Conservation (phyloP, 305 asterid genomes). For the Solanum hybrid region DNA sequence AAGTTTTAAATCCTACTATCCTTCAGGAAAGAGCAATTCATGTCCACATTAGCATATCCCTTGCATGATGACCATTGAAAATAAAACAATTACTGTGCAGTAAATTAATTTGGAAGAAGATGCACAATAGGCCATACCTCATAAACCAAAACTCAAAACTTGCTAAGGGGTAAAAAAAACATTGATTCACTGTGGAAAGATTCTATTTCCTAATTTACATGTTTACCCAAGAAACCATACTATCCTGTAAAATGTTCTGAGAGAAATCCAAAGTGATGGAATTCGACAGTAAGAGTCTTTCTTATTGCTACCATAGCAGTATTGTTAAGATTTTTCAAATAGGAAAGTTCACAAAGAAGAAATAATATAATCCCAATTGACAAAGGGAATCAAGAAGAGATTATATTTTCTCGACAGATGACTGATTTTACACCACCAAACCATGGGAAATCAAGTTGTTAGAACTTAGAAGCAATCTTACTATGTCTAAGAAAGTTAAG, state of each 20-base stretch:
- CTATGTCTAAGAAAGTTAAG: background rate
- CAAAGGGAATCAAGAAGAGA: background rate
- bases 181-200: background rate
- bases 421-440: background rate
- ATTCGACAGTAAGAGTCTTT: background rate
- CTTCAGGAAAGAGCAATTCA: background rate
- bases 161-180: background rate
- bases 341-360: background rate
- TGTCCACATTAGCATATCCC: background rate
- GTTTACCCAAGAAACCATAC: background rate
- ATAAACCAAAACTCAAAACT: background rate
- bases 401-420: background rate
- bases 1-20: background rate
- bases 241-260: background rate
- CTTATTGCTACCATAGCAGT: background rate
- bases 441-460: background rate
- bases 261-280: background rate
- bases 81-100: background rate
- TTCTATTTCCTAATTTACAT: background rate
- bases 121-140: background rate
- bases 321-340: background rate
- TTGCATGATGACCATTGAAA: background rate
- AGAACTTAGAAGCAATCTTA: background rate
- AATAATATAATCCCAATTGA: background rate
- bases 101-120: background rate